These are phyloP conservation scores for Tetradesmus obliquus DNA, from an alignment of 139 green algal species.

Conservation along the genomic window DNA sequence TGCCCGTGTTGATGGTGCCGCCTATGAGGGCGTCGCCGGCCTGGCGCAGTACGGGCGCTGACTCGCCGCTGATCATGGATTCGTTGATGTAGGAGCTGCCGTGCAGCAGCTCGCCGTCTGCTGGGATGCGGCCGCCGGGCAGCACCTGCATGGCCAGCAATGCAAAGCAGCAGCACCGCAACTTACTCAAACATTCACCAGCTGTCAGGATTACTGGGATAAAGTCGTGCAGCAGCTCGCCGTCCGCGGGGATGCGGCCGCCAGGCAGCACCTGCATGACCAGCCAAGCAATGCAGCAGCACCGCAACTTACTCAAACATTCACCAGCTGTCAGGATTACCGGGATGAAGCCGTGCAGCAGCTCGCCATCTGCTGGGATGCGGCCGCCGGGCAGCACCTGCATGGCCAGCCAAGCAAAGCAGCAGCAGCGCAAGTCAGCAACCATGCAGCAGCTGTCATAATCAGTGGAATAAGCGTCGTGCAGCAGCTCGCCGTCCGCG, in stretches of 20 bases:
- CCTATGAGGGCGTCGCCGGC: conserved; percentile 82
- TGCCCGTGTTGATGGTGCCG: conserved; percentile 90
- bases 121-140: conserved; percentile 85
- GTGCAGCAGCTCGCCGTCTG: conserved; percentile 87
- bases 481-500: conserved; percentile 88
- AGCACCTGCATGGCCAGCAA: conserved; percentile 68
- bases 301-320: neutral
- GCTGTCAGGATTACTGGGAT: neutral
- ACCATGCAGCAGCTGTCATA: neutral
- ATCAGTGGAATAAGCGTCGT: conserved; percentile 49
- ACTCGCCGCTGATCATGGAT: conserved; percentile 97
- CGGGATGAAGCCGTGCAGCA: conserved; percentile 70
- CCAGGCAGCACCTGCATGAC: conserved; percentile 83
- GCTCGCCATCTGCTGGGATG: conserved; percentile 89
- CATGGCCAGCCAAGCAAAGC: neutral
- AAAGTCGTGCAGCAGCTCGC: conserved; percentile 78
- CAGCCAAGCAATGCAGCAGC: neutral
- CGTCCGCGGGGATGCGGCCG: conserved; percentile 88
- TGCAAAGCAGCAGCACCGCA: neutral
- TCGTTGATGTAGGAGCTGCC: conserved; percentile 94
- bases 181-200: neutral
- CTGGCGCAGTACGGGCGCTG: conserved; percentile 55
- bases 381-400: conserved; percentile 86
- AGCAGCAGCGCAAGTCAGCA: neutral
- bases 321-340: neutral